These are phyloP conservation scores for Tolypocladium ovalisporum DNA, from an alignment of 2,329 filamentous ascomycete genomes.

Conservation along the genomic window DNA sequence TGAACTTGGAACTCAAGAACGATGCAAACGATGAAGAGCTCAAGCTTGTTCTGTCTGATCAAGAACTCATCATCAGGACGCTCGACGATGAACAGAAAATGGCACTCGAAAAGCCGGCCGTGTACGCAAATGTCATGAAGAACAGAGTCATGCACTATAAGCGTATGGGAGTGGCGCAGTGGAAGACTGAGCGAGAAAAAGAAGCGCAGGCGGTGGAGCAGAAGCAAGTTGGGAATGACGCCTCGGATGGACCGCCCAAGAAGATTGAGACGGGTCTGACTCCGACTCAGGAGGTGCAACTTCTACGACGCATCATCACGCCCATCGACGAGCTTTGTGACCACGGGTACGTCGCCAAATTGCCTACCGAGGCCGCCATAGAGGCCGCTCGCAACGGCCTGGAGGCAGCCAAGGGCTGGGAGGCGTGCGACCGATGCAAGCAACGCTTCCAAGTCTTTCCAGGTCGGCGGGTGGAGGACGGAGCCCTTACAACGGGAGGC, in stretches of 20 bases:
- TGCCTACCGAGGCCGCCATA: conserved; percentile 58
- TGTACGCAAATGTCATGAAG: conserved; percentile 80
- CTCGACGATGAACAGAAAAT: conserved; percentile 71
- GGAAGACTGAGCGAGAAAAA: conserved; percentile 50
- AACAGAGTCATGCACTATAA: conserved; percentile 67
- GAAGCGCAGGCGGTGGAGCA: conserved; percentile 23
- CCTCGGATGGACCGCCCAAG: conserved; percentile 26
- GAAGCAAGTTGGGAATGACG: conserved; percentile 18
- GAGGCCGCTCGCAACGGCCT: conserved; percentile 54
- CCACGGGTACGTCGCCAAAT: conserved; percentile 63
- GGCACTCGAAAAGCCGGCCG: conserved; percentile 52
- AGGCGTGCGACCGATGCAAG: conserved; percentile 79
- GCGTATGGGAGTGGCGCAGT: conserved; percentile 61
- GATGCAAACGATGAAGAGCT: conserved; percentile 36
- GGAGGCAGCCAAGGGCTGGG: conserved; percentile 61
- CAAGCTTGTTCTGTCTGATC: conserved; percentile 45
- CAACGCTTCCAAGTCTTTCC: conserved; percentile 88
- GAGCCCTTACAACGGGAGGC: conserved; percentile 64
- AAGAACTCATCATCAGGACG: conserved; percentile 56
- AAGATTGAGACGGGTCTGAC: conserved; percentile 60
- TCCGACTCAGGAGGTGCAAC: conserved; percentile 52
- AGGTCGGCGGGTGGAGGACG: conserved; percentile 67
- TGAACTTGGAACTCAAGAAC: conserved; percentile 53
- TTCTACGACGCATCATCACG: conserved; percentile 53
- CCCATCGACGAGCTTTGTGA: conserved; percentile 51